These are phyloP conservation scores for Epichloe sibirici DNA, from an alignment of 2,329 filamentous ascomycete species.

Conservation along the genomic window DNA sequence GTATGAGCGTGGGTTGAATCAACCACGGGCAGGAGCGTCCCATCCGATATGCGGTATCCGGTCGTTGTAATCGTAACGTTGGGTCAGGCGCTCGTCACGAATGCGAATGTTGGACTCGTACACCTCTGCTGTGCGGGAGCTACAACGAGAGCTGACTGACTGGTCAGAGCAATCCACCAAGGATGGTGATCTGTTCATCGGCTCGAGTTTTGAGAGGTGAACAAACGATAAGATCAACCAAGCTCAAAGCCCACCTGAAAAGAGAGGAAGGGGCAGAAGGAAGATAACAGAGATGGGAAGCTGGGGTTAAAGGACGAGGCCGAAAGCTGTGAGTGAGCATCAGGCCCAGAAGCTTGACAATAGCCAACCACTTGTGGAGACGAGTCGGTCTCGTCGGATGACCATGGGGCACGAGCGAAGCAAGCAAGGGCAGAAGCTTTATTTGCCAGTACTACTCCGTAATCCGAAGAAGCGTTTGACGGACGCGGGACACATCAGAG, in stretches of 20 bases:
- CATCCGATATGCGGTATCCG: background rate
- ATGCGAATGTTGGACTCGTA: background rate
- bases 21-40: background rate
- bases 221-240: background rate
- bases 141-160: background rate
- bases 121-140: background rate
- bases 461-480: background rate
- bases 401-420: constrained; percentile 2
- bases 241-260: background rate
- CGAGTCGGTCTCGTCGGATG: constrained; percentile 6
- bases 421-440: background rate
- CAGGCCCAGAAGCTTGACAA: background rate
- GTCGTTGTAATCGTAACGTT: background rate
- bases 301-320: background rate
- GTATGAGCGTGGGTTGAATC: background rate
- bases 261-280: background rate
- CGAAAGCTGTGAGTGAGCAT: background rate
- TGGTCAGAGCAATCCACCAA: background rate
- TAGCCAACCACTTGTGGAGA: constrained; percentile 4
- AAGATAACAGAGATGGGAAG: background rate
- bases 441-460: background rate
- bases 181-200: background rate
- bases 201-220: background rate
- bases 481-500: background rate
- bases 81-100: background rate